phyloP scores from a whole-genome alignment of 305 asterid genomes.

The Fraxinus floribunda region DNA sequence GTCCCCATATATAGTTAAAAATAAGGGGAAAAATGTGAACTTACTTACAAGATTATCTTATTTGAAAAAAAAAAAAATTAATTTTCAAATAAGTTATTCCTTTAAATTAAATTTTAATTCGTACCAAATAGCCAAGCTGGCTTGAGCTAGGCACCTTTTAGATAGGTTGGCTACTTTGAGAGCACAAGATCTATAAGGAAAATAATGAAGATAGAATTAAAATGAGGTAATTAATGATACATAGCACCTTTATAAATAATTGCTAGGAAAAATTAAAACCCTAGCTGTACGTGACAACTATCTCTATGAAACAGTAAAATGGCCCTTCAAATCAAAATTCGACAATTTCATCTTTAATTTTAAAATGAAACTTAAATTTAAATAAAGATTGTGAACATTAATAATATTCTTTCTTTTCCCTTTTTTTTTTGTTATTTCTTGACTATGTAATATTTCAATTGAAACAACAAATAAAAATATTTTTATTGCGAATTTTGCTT shows the following conservation, averaged over 20 bases:
- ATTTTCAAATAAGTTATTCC: too few species aligned
- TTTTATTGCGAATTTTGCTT: background rate
- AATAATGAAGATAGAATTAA: background rate
- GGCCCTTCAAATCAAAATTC: too few species aligned
- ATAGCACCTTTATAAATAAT: background rate
- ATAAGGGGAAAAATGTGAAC: too few species aligned
- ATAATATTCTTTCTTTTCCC: background rate
- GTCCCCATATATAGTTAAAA: too few species aligned
- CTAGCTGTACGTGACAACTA: background rate
- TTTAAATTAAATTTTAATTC: too few species aligned
- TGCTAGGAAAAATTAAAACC: background rate
- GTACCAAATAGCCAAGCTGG: background rate
- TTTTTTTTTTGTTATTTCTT: background rate
- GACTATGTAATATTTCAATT: background rate
- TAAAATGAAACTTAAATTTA: background rate
- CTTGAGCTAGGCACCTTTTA: too few species aligned
- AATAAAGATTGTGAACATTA: background rate
- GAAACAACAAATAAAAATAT: background rate
- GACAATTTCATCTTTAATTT: background rate
- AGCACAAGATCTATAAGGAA: background rate
- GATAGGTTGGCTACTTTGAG: background rate
- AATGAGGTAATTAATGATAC: background rate
- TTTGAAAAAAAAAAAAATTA: too few species aligned
- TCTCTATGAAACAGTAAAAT: too few species aligned
- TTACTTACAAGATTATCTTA: too few species aligned